A percentile compares a stretch with the other conserved stretches of the same genome.
These are phyloP conservation scores for Phoenix roebelenii DNA, from an alignment of 176 grass and related monocot genomes.

Conservation along the genomic window DNA sequence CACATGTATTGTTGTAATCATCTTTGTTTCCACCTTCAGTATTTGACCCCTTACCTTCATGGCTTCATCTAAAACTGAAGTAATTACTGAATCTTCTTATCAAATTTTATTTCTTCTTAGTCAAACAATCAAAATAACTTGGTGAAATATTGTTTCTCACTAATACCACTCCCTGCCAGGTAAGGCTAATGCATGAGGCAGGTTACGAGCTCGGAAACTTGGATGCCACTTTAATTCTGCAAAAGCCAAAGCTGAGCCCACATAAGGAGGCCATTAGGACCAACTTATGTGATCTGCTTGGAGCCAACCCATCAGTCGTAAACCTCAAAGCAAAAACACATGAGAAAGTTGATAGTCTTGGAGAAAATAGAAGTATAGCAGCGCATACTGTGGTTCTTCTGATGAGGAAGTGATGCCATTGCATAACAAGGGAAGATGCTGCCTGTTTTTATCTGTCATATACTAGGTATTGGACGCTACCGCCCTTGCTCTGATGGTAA, in stretches of 20 bases:
- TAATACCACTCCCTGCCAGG: constrained; percentile 41
- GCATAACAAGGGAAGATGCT: too few relatives aligned
- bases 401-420: constrained; percentile 37
- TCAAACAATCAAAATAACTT: too few relatives aligned
- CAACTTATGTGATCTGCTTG: constrained; percentile 73
- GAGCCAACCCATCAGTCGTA: constrained; percentile 69
- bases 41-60: too few relatives aligned
- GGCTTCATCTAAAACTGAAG: too few relatives aligned
- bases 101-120: too few relatives aligned
- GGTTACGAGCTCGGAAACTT: constrained; percentile 90
- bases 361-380: constrained; percentile 94
- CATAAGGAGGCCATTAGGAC: constrained; percentile 83
- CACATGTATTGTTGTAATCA: too few relatives aligned
- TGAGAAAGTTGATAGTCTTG: constrained; percentile 95
- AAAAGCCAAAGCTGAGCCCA: constrained; percentile 86
- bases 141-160: too few relatives aligned
- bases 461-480: too few relatives aligned
- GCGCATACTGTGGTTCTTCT: constrained; percentile 92
- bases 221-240: constrained; percentile 84
- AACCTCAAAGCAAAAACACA: constrained; percentile 99
- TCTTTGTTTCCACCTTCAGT: too few relatives aligned
- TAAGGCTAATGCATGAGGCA: constrained; percentile 89
- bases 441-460: too few relatives aligned
- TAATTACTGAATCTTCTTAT: too few relatives aligned
- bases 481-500: too few relatives aligned